Conservation (phyloP, 1,284 basidiomycete species). For the Exobasidium rhododendri region DNA sequence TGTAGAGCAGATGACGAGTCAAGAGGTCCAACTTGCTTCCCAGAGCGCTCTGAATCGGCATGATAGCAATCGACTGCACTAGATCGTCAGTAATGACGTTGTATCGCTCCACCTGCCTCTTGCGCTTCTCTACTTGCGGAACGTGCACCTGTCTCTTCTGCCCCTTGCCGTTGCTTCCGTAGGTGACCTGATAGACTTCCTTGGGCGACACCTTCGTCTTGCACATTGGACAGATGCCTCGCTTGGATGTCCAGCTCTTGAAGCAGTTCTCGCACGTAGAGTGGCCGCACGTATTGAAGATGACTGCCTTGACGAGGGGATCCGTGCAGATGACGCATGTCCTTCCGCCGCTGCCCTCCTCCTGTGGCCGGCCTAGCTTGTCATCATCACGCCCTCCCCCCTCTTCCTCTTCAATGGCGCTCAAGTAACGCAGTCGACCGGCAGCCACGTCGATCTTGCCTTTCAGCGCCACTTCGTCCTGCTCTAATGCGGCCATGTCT, state of each 20-base stretch:
- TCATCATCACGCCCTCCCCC: background rate
- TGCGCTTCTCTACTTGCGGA: background rate
- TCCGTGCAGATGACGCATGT: slow-evolving; percentile 42
- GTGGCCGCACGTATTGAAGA: slow-evolving; percentile 46
- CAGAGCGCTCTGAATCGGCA: slow-evolving; percentile 24
- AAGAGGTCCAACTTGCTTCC: slow-evolving; percentile 51
- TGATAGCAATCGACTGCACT: slow-evolving; percentile 21
- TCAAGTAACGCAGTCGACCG: slow-evolving; percentile 39
- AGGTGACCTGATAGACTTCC: slow-evolving; percentile 47
- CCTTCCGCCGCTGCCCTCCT: background rate
- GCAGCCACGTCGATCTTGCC: slow-evolving; percentile 32
- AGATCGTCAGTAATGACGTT: slow-evolving; percentile 26
- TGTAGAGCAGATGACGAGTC: slow-evolving; percentile 27
- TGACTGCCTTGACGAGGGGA: slow-evolving; percentile 37
- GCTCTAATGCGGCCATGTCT: slow-evolving; percentile 20
- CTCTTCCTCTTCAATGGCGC: slow-evolving; percentile 27
- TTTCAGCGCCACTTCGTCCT: slow-evolving; percentile 28
- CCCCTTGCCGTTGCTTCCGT: slow-evolving; percentile 17
- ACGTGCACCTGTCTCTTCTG: background rate
- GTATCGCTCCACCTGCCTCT: slow-evolving; percentile 11
- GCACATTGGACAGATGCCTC: slow-evolving; percentile 35
- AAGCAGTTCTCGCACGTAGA: slow-evolving; percentile 47
- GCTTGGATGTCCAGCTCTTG: slow-evolving; percentile 40
- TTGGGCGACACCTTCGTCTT: slow-evolving; percentile 34
- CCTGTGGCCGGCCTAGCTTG: background rate